Evolutionary conservation across 1,139 yeast species (phyloP).

Genomic region (Debaryomycetaceae sp.): DNA sequence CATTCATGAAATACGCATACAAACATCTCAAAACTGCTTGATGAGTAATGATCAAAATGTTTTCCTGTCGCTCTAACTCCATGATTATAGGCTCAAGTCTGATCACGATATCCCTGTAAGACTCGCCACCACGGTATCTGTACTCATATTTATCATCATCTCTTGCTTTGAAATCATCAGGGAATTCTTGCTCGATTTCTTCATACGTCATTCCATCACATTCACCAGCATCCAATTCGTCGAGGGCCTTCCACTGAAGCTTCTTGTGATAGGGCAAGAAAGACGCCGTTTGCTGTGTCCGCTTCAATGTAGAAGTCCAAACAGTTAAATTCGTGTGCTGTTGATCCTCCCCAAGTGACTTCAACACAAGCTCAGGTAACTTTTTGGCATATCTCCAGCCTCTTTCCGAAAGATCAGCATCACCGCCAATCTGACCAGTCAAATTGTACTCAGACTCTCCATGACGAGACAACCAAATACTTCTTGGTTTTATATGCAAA

Average conservation of each 20-base stretch:
- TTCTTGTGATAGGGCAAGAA: slow-evolving; percentile 73
- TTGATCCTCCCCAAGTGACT: slow-evolving; percentile 68
- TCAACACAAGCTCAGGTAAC: slow-evolving; percentile 72
- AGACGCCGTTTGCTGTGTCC: slow-evolving; percentile 93
- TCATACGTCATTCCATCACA: slow-evolving; percentile 65
- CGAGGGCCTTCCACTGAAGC: slow-evolving; percentile 93
- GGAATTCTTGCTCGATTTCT: slow-evolving; percentile 59
- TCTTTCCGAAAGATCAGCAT: slow-evolving; percentile 79
- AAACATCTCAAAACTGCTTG: slow-evolving; percentile 96
- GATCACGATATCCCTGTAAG: slow-evolving; percentile 91
- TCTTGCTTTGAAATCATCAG: slow-evolving; percentile 93
- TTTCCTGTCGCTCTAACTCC: slow-evolving; percentile 97
- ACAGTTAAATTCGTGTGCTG: slow-evolving; percentile 70
- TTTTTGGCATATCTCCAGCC: slow-evolving; percentile 84
- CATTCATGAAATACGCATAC: slow-evolving; percentile 97
- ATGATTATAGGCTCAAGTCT: slow-evolving; percentile 93
- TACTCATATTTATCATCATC: slow-evolving; percentile 96
- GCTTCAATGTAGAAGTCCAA: slow-evolving; percentile 90
- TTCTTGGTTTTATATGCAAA: slow-evolving; percentile 85
- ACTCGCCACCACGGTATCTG: slow-evolving; percentile 95
- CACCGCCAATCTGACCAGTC: slow-evolving; percentile 96
- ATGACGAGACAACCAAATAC: slow-evolving; percentile 90
- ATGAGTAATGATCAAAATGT: slow-evolving; percentile 91
- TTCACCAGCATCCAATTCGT: slow-evolving; percentile 96
- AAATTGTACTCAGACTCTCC: slow-evolving; percentile 92